Evolutionary conservation across 2,329 filamentous ascomycete species (phyloP).

Genomic region (Aspergillus sp.): DNA sequence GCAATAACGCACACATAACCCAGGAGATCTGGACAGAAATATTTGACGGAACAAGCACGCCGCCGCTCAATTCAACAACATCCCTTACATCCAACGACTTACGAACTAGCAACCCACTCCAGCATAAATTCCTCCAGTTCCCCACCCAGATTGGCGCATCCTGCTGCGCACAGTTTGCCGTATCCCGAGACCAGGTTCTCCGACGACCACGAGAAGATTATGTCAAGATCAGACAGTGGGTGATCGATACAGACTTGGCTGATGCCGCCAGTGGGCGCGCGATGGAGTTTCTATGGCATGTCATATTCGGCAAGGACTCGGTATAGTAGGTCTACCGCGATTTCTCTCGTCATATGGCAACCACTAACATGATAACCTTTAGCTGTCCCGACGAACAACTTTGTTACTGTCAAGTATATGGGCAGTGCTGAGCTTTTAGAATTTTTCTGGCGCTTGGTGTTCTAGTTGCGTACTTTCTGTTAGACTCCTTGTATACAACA

Average conservation of each 20-base stretch:
- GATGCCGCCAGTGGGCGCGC: conserved; percentile 63
- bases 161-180: conserved; percentile 70
- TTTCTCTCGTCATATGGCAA: not conserved
- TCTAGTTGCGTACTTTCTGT: not conserved
- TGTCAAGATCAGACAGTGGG: conserved; percentile 61
- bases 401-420: conserved; percentile 45
- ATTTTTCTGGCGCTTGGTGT: not conserved
- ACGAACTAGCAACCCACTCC: not conserved
- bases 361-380: conserved; percentile 10
- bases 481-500: not conserved
- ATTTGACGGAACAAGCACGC: conserved; percentile 46
- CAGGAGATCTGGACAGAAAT: conserved; percentile 43
- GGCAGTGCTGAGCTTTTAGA: conserved; percentile 33
- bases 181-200: conserved; percentile 58
- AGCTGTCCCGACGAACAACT: conserved; percentile 41
- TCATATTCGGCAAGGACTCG: conserved; percentile 52
- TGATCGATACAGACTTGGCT: conserved; percentile 59
- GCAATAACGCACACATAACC: conserved; percentile 42
- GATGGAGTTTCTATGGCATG: conserved; percentile 70
- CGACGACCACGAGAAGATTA: conserved; percentile 59
- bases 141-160: conserved; percentile 58
- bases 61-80: conserved; percentile 33
- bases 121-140: conserved; percentile 41
- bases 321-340: conserved; percentile 42
- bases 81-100: conserved; percentile 9